These are phyloP conservation scores for Arthrinium phaeospermum DNA, from an alignment of 2,329 filamentous ascomycete species.

Conservation along the genomic window DNA sequence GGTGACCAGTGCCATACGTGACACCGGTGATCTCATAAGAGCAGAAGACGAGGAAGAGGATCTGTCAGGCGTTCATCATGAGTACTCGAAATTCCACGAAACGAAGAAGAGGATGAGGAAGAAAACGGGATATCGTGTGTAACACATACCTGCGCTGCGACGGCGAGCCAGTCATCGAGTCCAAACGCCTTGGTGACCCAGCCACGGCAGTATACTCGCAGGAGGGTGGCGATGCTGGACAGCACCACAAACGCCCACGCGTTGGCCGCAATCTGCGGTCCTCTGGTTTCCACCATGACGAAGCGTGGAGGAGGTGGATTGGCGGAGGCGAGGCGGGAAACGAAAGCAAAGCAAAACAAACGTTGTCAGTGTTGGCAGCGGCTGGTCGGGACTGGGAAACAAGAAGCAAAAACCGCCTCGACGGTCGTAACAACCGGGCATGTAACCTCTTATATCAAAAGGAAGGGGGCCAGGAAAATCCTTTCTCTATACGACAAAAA, in stretches of 20 bases:
- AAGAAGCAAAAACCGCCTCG: not conserved
- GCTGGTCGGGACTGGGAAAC: not conserved
- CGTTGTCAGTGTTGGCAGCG: not conserved
- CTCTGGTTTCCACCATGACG: constrained; percentile 27
- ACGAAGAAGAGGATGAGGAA: not conserved
- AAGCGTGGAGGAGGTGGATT: not conserved
- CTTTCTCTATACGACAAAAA: not conserved
- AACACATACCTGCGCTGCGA: constrained; percentile 37
- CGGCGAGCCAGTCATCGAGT: constrained; percentile 42
- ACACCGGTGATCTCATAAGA: constrained; percentile 37
- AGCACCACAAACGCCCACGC: constrained; percentile 42
- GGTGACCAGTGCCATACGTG: constrained; percentile 36
- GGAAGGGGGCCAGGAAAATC: not conserved
- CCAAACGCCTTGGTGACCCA: constrained; percentile 40
- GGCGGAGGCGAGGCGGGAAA: not conserved
- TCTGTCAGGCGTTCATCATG: constrained; percentile 18
- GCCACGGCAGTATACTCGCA: constrained; percentile 41
- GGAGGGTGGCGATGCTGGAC: constrained; percentile 36
- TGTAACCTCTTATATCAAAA: not conserved
- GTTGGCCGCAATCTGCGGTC: constrained; percentile 35
- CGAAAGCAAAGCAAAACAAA: not conserved
- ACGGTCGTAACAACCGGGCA: not conserved
- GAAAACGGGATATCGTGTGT: not conserved
- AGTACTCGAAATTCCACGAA: not conserved
- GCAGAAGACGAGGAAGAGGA: constrained; percentile 35